These are phyloP conservation scores for Lichtheimia corymbifera DNA, from an alignment of 371 early-diverging fungal genomes.

Conservation along the genomic window DNA sequence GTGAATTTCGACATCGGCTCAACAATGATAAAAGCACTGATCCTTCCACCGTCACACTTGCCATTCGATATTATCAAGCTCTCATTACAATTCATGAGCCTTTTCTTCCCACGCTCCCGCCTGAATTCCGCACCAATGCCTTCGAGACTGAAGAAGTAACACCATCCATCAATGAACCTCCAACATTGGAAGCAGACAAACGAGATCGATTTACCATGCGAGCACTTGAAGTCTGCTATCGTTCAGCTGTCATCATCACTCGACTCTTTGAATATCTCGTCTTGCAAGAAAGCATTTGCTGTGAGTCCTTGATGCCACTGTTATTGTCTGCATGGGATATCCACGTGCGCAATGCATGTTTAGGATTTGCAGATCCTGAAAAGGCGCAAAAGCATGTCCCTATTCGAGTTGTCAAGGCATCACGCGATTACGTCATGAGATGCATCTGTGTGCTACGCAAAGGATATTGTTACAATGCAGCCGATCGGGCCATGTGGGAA, in stretches of 20 bases:
- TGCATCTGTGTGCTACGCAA: constrained; percentile 30
- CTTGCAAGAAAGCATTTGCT: constrained; percentile 15
- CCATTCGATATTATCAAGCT: constrained; percentile 26
- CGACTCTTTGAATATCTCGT: constrained; percentile 36
- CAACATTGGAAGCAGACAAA: neutral
- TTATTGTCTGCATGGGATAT: constrained; percentile 41
- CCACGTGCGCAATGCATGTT: constrained; percentile 34
- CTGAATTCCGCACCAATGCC: neutral
- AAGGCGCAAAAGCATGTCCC: constrained; percentile 17
- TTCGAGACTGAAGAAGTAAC: neutral
- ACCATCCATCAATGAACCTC: neutral
- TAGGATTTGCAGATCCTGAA: constrained; percentile 25
- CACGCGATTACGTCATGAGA: constrained; percentile 35
- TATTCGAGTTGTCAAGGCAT: constrained; percentile 17
- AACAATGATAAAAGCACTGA: constrained; percentile 21
- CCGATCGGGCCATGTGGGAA: constrained; percentile 35
- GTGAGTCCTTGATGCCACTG: constrained; percentile 24
- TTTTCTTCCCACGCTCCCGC: constrained; percentile 25
- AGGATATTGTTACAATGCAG: constrained; percentile 37
- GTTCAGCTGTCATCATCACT: constrained; percentile 26
- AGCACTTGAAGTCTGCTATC: constrained; percentile 32
- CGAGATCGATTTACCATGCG: constrained; percentile 11
- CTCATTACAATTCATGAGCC: constrained; percentile 33
- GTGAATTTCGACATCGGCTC: constrained; percentile 26
- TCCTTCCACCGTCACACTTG: constrained; percentile 20